phyloP scores from a whole-genome alignment of 106 monocot species.

The Alisma plantagoaquatica region DNA sequence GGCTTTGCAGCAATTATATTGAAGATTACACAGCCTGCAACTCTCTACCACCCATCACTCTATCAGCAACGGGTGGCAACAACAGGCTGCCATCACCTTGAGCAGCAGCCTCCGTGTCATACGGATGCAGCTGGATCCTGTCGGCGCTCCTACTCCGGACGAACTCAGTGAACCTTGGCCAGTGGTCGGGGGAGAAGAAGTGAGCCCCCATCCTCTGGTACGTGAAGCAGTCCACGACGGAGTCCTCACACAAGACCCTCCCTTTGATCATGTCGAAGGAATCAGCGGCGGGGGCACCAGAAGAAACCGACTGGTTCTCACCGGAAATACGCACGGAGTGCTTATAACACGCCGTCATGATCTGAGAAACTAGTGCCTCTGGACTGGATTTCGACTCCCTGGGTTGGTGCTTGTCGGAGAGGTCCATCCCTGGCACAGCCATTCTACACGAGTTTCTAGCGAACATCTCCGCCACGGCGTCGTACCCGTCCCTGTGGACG shows the following conservation, averaged over 20 bases:
- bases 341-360: constrained; percentile 26
- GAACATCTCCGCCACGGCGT: constrained; percentile 40
- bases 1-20: not conserved
- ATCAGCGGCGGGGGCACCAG: not conserved
- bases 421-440: constrained; percentile 40
- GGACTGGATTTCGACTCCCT: constrained; percentile 24
- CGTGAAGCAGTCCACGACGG: constrained; percentile 17
- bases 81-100: too few species aligned
- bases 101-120: not conserved
- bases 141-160: not conserved
- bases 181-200: constrained; percentile 22
- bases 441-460: constrained; percentile 22
- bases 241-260: not conserved
- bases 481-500: constrained; percentile 31
- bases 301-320: constrained; percentile 31
- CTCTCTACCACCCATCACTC: not conserved
- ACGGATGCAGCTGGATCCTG: constrained; percentile 1
- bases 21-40: not conserved
- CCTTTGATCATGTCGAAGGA: constrained; percentile 27
- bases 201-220: constrained; percentile 45
- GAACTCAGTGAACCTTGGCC: constrained; percentile 12
- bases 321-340: constrained; percentile 38
- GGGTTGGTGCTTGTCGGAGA: constrained; percentile 17
- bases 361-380: constrained; percentile 33
- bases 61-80: not conserved